phyloP scores from a whole-genome alignment of 2,329 filamentous ascomycete species.

The Periconia sp. region DNA sequence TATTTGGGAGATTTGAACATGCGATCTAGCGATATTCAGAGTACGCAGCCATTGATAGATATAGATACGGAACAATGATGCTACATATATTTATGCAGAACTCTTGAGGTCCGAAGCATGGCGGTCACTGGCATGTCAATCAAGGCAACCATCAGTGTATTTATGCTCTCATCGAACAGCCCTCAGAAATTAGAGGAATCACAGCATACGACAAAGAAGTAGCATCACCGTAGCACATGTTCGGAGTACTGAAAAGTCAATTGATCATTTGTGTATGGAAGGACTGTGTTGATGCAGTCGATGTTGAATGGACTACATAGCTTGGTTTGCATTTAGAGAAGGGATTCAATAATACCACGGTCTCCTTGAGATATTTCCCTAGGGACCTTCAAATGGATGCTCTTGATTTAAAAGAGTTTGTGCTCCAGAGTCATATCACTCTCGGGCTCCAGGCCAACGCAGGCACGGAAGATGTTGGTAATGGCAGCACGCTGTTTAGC shows the following conservation, averaged over 20 bases:
- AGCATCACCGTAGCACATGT: no score
- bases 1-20: no score
- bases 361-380: not conserved
- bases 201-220: not conserved
- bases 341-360: not conserved
- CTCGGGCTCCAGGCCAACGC: conserved; percentile 94
- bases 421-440: conserved; percentile 99
- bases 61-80: no score
- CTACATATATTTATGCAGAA: no score
- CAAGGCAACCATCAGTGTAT: no score
- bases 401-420: conserved; percentile 72
- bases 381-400: not conserved
- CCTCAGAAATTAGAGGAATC: not conserved
- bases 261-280: conserved; percentile 1
- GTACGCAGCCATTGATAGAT: no score
- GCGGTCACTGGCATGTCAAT: no score
- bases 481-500: conserved; percentile 93
- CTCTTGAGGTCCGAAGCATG: no score
- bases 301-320: conserved; percentile 2
- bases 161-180: no score
- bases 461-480: conserved; percentile 98
- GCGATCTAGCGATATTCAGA: no score
- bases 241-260: not conserved
- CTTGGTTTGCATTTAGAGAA: not conserved
- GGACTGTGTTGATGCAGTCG: conserved; percentile 2